Evolutionary conservation across 352 stramenopile species (phyloP), one percentile per base, ranked within the genome.

Genomic region (Blastocystis sp.): DNA sequence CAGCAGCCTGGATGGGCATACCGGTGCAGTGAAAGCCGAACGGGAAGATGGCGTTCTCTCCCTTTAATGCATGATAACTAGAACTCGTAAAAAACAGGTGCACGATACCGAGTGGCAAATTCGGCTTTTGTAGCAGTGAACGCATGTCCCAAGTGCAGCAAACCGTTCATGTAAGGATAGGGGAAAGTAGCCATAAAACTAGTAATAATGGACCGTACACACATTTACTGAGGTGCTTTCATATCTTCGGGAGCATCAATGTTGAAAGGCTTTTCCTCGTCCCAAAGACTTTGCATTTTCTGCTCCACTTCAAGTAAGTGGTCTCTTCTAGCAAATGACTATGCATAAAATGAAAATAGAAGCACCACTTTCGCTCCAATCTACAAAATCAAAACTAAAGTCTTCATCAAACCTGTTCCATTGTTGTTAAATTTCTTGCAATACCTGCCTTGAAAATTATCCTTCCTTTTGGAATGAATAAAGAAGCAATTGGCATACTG

Each of bases 101-200:
- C 9, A 90, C 62, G 50, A 81, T 94, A 96, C 30, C 94, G 94
- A 50, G 93, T 93, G 6, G 94, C 93, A 90, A 97, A 97, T 90
- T 97, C 95, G 7, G 98, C 96, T 93, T 99, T 99, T 79, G 97
- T 98, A 88, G 99, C 94, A 85, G 94, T 98, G 93, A 99, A 99
- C 54, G 95, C 91, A 91, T 97, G 95, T 16, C 98, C 98, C 90
- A 99, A 94, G 92, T 99, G 98, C 91, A 99, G 92, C 90, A 97
- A 97, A 41, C 97, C 98, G 91, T 99, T 99, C 94, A 98, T 99
- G 94, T 99, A 99, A 54, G 98, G 98, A 92, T 98, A 99, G 50
- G 98, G 98, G 92, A 99, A 99, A 20, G 96, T 98, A 2, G 98
- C 96, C 91, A 99, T 94, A 92, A 98, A 99, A 89, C 78, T 89